These are phyloP conservation scores for Pyrus betulifolia DNA, from an alignment of 306 rosid genomes.

Conservation along the genomic window DNA sequence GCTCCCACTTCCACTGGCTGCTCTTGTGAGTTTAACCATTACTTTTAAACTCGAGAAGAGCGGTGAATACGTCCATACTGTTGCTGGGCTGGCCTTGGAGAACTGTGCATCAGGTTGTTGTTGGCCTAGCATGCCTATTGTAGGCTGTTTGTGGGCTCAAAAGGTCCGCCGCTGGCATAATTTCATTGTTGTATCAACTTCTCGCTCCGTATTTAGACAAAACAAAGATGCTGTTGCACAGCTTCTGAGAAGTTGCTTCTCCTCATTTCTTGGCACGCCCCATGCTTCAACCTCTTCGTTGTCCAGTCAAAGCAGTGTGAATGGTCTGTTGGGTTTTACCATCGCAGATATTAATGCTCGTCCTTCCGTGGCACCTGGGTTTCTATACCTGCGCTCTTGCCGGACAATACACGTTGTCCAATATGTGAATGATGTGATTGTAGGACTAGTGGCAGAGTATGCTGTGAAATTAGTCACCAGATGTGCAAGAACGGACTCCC, in stretches of 20 bases:
- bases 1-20: constrained; percentile 86
- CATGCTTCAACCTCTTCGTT: constrained; percentile 28
- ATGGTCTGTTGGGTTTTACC: constrained; percentile 58
- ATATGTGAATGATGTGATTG: constrained; percentile 39
- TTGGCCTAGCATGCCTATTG: constrained; percentile 68
- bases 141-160: constrained; percentile 75
- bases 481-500: constrained; percentile 25
- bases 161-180: constrained; percentile 80
- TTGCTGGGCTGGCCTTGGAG: constrained; percentile 69
- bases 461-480: constrained; percentile 30
- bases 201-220: constrained; percentile 60
- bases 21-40: constrained; percentile 74
- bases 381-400: constrained; percentile 62
- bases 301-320: constrained; percentile 39
- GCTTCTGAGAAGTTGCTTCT: constrained; percentile 72
- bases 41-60: constrained; percentile 72
- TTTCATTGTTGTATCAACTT: constrained; percentile 60
- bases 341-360: constrained; percentile 24
- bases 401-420: constrained; percentile 40
- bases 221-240: constrained; percentile 55
- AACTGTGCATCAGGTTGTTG: constrained; percentile 64
- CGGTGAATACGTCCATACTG: constrained; percentile 53
- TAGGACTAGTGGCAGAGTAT: constrained; percentile 47
- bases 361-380: constrained; percentile 62
- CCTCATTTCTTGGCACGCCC: constrained; percentile 47